Evolutionary conservation across 352 stramenopile genomes (phyloP).

Genomic region (Phytophthora pini): DNA sequence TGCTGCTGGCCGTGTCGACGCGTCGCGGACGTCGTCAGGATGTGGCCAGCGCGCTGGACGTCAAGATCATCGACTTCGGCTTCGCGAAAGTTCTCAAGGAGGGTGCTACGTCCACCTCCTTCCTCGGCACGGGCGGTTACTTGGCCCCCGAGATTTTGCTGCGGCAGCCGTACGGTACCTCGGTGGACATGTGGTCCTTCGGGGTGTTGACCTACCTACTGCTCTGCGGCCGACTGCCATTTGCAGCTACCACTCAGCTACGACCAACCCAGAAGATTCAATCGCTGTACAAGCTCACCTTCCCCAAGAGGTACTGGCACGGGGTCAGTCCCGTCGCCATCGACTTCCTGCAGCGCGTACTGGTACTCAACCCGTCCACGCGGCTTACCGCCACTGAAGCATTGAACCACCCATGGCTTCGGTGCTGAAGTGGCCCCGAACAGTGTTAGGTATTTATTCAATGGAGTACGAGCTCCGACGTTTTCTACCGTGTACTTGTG

Average conservation of each 20-base stretch:
- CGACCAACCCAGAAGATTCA: conserved; percentile 68
- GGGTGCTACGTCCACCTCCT: conserved; percentile 64
- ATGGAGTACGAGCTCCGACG: conserved; percentile 13
- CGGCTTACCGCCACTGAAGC: conserved; percentile 63
- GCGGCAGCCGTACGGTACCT: conserved; percentile 94
- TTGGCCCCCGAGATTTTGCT: conserved; percentile 98
- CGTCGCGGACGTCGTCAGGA: conserved; percentile 23
- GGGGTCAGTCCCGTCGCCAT: conserved; percentile 60
- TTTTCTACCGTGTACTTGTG: too few species aligned
- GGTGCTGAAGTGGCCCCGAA: conserved; percentile 20
- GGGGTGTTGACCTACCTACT: conserved; percentile 97
- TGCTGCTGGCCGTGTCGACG: conserved; percentile 55
- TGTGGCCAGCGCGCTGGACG: conserved; percentile 30
- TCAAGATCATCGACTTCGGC: conserved; percentile 99
- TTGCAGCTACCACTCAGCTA: conserved; percentile 64
- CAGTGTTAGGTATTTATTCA: conserved; percentile 45
- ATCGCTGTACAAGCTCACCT: conserved; percentile 71
- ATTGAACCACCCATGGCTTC: conserved; percentile 61
- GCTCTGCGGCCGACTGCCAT: conserved; percentile 93
- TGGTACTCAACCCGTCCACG: conserved; percentile 62
- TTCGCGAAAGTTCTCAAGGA: conserved; percentile 92
- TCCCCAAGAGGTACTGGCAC: conserved; percentile 80
- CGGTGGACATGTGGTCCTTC: conserved; percentile 97
- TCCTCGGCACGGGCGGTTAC: conserved; percentile 92
- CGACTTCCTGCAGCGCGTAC: conserved; percentile 66